phyloP scores from a whole-genome alignment of 2,329 filamentous ascomycete genomes.

The Ophioceras dolichostomum region DNA sequence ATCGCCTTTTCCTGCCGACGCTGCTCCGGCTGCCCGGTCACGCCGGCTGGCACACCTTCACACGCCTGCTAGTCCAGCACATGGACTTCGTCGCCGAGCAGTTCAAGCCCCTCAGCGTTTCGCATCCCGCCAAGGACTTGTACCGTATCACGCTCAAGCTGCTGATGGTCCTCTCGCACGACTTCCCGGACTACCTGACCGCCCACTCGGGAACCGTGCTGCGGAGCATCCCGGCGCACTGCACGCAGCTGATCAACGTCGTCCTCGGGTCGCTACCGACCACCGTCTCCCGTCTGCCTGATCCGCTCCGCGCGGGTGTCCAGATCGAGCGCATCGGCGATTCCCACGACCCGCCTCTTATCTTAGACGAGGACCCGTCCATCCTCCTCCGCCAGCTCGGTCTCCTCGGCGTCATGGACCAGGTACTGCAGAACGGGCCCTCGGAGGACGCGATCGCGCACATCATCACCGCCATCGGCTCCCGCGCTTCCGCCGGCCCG shows the following conservation, averaged over 20 bases:
- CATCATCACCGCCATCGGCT: constrained; percentile 61
- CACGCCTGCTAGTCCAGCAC: constrained; percentile 59
- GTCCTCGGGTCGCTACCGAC: constrained; percentile 71
- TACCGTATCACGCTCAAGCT: constrained; percentile 78
- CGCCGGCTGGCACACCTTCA: constrained; percentile 65
- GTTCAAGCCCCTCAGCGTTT: constrained; percentile 59
- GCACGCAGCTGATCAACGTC: constrained; percentile 78
- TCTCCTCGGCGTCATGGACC: constrained; percentile 47
- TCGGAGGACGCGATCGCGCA: constrained; percentile 64
- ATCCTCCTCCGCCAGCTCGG: constrained; percentile 40
- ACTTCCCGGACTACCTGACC: constrained; percentile 86
- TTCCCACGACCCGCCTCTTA: constrained; percentile 52
- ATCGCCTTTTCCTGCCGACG: constrained; percentile 72
- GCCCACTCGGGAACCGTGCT: constrained; percentile 77
- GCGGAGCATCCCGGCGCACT: constrained; percentile 69
- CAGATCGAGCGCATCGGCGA: constrained; percentile 71
- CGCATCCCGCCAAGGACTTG: constrained; percentile 63
- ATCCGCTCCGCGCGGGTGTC: constrained; percentile 59
- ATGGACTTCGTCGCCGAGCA: constrained; percentile 67
- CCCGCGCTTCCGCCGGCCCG: constrained; percentile 11
- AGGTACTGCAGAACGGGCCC: constrained; percentile 46
- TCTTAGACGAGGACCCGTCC: constrained; percentile 51
- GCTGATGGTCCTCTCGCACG: constrained; percentile 76
- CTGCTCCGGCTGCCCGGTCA: constrained; percentile 58
- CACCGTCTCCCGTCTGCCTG: constrained; percentile 54